Percentiles rank a stretch among this genome's conserved stretches.
phyloP scores from a whole-genome alignment of 345 rosid species.

The Punica granatum region DNA sequence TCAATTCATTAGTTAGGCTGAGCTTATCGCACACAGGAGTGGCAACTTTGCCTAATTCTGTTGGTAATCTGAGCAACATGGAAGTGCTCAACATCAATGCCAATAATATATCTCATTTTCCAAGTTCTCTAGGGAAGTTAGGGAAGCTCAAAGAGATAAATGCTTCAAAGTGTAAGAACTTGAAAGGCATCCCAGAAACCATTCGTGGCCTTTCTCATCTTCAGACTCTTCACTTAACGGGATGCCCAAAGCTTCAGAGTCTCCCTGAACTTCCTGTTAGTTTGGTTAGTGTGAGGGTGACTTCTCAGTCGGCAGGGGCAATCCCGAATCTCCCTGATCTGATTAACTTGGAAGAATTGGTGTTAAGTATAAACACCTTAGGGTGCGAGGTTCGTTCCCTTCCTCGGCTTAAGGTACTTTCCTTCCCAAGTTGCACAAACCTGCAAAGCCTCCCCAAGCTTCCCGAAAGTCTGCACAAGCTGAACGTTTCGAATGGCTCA shows the following conservation, averaged over 20 bases:
- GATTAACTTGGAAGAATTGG: conserved; percentile 4
- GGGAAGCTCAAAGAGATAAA: conserved; percentile 2
- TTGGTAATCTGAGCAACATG: neutral
- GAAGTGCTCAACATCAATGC: neutral
- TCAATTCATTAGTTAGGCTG: neutral
- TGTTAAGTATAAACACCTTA: neutral
- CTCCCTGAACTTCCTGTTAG: conserved; percentile 2
- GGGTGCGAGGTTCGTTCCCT: neutral
- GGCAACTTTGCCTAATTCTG: neutral
- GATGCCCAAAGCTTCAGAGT: neutral
- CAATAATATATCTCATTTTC: neutral
- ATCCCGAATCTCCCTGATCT: neutral
- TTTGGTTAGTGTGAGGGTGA: neutral
- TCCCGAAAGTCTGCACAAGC: neutral
- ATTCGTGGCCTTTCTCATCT: neutral
- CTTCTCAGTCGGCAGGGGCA: neutral
- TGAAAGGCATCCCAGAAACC: neutral
- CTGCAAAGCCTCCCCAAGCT: neutral
- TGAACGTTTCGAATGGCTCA: neutral
- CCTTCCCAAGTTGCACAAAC: neutral
- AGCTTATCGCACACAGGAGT: neutral
- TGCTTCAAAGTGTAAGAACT: conserved; percentile 2
- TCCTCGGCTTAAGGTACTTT: neutral
- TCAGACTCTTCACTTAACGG: neutral
- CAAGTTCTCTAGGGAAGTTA: neutral